phyloP scores from a whole-genome alignment of 2,329 filamentous ascomycete genomes.

The Teratosphaeria zuluensis region DNA sequence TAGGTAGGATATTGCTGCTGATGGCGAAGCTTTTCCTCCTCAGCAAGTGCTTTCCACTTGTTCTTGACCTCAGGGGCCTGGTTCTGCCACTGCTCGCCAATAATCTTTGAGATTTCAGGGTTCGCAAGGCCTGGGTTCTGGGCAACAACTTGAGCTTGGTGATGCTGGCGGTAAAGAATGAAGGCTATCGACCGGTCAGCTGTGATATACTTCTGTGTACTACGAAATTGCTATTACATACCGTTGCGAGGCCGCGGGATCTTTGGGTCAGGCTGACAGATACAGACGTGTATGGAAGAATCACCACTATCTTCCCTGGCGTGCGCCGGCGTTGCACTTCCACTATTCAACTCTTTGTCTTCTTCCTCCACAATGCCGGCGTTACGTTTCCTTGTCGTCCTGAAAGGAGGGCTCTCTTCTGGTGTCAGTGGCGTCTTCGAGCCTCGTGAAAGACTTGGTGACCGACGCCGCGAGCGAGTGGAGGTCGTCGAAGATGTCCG shows the following conservation, averaged over 20 bases:
- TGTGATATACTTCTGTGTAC: constrained; percentile 3
- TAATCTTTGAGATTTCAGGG: constrained; percentile 94
- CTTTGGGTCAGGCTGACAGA: constrained; percentile 62
- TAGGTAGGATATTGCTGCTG: constrained; percentile 87
- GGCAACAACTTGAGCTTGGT: constrained; percentile 71
- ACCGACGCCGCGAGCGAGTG: constrained; percentile 20
- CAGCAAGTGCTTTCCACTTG: constrained; percentile 80
- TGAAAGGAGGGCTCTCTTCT: constrained; percentile 26
- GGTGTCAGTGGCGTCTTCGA: constrained; percentile 27
- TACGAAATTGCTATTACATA: constrained; percentile 32
- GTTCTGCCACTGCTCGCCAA: constrained; percentile 82
- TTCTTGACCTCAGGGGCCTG: constrained; percentile 66
- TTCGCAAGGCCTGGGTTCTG: constrained; percentile 85
- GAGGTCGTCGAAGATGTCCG: constrained; percentile 21
- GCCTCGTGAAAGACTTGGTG: constrained; percentile 18
- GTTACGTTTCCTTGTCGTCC: constrained; percentile 24
- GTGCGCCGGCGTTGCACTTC: constrained; percentile 18
- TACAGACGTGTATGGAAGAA: constrained; percentile 47
- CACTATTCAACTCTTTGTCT: constrained; percentile 19
- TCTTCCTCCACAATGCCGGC: constrained; percentile 22
- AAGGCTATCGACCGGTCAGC: constrained; percentile 57
- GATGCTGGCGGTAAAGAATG: constrained; percentile 91
- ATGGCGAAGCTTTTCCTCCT: constrained; percentile 87
- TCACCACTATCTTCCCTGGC: constrained; percentile 28
- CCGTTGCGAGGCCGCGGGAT: constrained; percentile 63